Evolutionary conservation across 805 yeast genomes (phyloP).

Genomic region (Yarrowia bubula): DNA sequence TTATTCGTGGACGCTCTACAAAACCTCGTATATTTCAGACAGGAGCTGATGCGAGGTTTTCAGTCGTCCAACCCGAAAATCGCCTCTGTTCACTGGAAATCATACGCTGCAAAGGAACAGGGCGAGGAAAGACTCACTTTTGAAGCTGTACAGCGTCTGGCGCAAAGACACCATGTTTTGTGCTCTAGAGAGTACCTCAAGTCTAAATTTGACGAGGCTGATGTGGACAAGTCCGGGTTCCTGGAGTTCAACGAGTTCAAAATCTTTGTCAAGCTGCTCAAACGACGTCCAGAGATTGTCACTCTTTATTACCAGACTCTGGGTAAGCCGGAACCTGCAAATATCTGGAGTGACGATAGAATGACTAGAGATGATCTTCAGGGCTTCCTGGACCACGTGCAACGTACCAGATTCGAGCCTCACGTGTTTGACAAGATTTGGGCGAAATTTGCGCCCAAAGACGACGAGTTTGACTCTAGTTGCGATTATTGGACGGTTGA

Average conservation of each 20-base stretch:
- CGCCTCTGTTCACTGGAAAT: constrained; percentile 64
- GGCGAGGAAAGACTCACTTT: constrained; percentile 45
- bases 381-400: constrained; percentile 49
- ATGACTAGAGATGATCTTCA: constrained; percentile 39
- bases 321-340: constrained; percentile 30
- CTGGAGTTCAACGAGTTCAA: constrained; percentile 74
- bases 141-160: constrained; percentile 63
- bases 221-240: constrained; percentile 48
- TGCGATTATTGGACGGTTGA: constrained; percentile 32
- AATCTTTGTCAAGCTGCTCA: constrained; percentile 64
- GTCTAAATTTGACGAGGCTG: constrained; percentile 54
- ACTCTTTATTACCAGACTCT: constrained; percentile 46
- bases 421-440: constrained; percentile 42
- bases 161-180: constrained; percentile 69
- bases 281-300: constrained; percentile 61
- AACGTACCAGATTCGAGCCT: constrained; percentile 45
- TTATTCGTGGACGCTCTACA: constrained; percentile 54
- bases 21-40: constrained; percentile 55
- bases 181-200: constrained; percentile 55
- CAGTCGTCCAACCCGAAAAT: constrained; percentile 62
- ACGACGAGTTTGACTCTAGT: constrained; percentile 23
- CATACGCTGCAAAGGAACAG: constrained; percentile 40
- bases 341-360: neutral
- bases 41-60: constrained; percentile 60
- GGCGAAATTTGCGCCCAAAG: constrained; percentile 39